Base-by-base conservation (phyloP, 1,284 basidiomycete species). In the Sporisorium scitamineum region DNA sequence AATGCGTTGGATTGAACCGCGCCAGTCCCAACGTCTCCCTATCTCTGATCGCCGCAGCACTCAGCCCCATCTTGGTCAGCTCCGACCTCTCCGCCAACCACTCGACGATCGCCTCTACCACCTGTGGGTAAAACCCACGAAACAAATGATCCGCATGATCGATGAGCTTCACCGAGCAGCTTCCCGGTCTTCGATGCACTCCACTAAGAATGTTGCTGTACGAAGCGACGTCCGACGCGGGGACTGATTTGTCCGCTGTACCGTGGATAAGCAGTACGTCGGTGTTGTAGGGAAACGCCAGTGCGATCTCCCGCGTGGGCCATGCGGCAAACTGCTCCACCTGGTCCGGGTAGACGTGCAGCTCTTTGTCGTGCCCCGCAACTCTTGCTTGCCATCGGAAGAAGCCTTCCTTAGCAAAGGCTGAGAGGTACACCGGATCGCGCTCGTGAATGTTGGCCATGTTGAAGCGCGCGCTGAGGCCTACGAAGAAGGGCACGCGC, bases 401-500 rank as follows among this genome's bases (percentile, higher is more conserved):
- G 29, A 79, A 72, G 0, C 80, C 80, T 29, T 80, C 67, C 29
- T 69, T 55, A 2, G 55, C 67, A 55, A 82, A 81, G 0, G 69
- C 76, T 1, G 66, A 59, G 3, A 48, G 45, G 41, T 81, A 80
- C 13, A 62, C 31, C 2, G 55, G 55, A 51, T 76, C 69, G 3
- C 78, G 65, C 24, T 81, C 79, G 55, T 69, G 75, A 10, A 80
- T 79, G 48, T 73, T 69, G 45, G 60, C 48, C 80, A 81, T 81
- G 9, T 72, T 66, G 68, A 78, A 81, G 1, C 80, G 51, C 10
- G 70, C 70, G 20, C 68, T 55, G 3, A 81, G 26, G 0, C 50
- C 65, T 2, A 78, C 75, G 26, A 94, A 88, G 94, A 93, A 84
- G 79, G 91, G 86, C 45, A 56, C 54, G 14, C 54, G 34, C 32